Conservation (phyloP, 2,329 filamentous ascomycete genomes). For the Kalmusia sp. region DNA sequence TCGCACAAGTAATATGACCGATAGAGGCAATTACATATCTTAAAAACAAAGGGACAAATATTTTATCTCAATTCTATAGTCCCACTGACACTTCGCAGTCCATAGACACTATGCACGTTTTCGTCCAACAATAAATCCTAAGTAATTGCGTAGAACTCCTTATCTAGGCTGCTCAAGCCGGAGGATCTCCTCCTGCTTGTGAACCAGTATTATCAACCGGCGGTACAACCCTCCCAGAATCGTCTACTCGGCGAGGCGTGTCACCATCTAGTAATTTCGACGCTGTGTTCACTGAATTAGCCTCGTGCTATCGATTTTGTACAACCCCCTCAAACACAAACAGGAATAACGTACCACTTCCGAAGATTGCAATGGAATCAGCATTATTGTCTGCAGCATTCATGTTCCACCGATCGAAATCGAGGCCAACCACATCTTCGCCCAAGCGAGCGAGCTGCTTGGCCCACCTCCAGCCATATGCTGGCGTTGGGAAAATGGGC, state of each 20-base stretch:
- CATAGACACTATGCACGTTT: no score
- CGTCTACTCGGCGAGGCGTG: constrained; percentile 4
- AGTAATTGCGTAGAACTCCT: neutral
- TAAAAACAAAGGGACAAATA: no score
- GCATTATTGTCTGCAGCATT: constrained; percentile 18
- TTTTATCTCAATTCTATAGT: no score
- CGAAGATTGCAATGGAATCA: constrained; percentile 17
- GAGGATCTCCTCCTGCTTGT: neutral
- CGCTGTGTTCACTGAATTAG: neutral
- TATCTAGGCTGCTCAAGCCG: neutral
- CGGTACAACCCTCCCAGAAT: constrained; percentile 3
- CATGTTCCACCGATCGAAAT: neutral
- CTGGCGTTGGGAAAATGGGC: neutral
- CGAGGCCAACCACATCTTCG: neutral
- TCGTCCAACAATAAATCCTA: no score
- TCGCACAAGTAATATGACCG: no score
- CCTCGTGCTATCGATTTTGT: no score
- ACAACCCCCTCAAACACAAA: no score
- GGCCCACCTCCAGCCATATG: constrained; percentile 16
- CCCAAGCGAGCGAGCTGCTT: neutral
- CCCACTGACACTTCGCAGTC: no score
- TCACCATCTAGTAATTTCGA: constrained; percentile 11
- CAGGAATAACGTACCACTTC: constrained; percentile 9
- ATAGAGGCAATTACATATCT: no score
- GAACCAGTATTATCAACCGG: no score